Conservation (phyloP, 2,329 filamentous ascomycete genomes). For the Penicillium sp. region DNA sequence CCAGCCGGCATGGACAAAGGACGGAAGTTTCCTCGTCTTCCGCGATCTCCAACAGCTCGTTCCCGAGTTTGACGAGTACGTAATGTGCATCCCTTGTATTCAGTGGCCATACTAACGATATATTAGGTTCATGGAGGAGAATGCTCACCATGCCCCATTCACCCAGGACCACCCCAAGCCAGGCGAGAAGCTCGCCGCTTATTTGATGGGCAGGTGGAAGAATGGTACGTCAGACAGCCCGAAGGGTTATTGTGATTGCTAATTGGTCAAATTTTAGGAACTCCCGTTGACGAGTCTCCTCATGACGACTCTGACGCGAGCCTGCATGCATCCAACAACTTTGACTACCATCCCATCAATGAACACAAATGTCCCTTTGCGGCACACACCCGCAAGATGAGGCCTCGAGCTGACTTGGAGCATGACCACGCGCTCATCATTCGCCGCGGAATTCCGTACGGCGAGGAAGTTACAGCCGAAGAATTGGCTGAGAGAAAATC, state of each 20-base stretch:
- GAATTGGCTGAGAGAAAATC: conserved; percentile 34
- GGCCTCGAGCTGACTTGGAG: conserved; percentile 43
- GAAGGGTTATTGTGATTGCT: not conserved
- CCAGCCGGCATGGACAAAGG: conserved; percentile 43
- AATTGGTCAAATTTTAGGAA: conserved; percentile 24
- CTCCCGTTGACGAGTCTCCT: conserved; percentile 36
- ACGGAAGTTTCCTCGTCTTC: conserved; percentile 50
- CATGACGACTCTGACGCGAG: conserved; percentile 32
- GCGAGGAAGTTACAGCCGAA: conserved; percentile 38
- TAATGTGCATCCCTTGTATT: not conserved
- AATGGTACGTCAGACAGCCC: conserved; percentile 24
- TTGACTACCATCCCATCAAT: conserved; percentile 35
- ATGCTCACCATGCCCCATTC: conserved; percentile 22
- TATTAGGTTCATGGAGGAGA: conserved; percentile 38
- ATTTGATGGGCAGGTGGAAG: conserved; percentile 50
- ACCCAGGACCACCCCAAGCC: conserved; percentile 20
- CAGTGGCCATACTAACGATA: not conserved
- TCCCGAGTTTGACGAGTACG: conserved; percentile 44
- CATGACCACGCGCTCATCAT: conserved; percentile 39
- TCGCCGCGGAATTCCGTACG: conserved; percentile 50
- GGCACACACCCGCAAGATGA: conserved; percentile 52
- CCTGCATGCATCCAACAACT: conserved; percentile 42
- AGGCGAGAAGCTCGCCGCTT: conserved; percentile 42
- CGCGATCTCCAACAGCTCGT: conserved; percentile 50
- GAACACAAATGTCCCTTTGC: conserved; percentile 48